A percentile compares a stretch with the other conserved stretches of the same genome.
phyloP scores from a whole-genome alignment of 805 yeast genomes.

The Wickerhamomyces canadensis region DNA sequence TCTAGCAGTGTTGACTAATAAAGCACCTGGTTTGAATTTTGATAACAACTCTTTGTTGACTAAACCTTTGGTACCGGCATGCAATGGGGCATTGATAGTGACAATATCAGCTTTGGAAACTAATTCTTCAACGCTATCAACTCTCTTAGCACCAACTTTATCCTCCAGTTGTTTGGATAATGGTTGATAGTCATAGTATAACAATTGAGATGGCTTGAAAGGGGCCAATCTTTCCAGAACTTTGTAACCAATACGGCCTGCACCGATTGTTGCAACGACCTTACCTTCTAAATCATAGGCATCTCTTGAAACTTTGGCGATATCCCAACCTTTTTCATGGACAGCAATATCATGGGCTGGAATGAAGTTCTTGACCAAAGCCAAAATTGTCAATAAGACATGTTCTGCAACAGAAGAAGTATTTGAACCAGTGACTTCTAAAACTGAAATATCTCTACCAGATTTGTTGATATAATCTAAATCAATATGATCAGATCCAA shows the following conservation, averaged over 20 bases:
- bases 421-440: slow-evolving; percentile 81
- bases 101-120: slow-evolving; percentile 66
- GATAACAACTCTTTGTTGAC: slow-evolving; percentile 60
- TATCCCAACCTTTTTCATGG: slow-evolving; percentile 58
- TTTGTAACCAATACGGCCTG: slow-evolving; percentile 76
- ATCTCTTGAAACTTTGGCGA: slow-evolving; percentile 69
- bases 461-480: slow-evolving; percentile 56
- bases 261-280: slow-evolving; percentile 75
- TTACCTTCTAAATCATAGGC: slow-evolving; percentile 73
- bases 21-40: slow-evolving; percentile 68
- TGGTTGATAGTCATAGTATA: slow-evolving; percentile 71
- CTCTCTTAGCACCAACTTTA: slow-evolving; percentile 55
- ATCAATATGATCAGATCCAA: slow-evolving; percentile 79
- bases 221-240: slow-evolving; percentile 67
- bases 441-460: slow-evolving; percentile 56
- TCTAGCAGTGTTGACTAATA: slow-evolving; percentile 74
- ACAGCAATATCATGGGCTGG: slow-evolving; percentile 71
- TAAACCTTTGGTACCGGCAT: slow-evolving; percentile 61
- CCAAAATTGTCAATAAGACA: slow-evolving; percentile 66
- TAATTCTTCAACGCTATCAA: slow-evolving; percentile 56
- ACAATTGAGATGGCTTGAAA: slow-evolving; percentile 67
- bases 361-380: slow-evolving; percentile 68
- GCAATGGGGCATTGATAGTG: slow-evolving; percentile 74
- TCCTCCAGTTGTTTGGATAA: slow-evolving; percentile 54
- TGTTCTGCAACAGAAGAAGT: slow-evolving; percentile 81